Conservation (phyloP, 2,329 filamentous ascomycete species). For the Emmonsiellopsis sp. region DNA sequence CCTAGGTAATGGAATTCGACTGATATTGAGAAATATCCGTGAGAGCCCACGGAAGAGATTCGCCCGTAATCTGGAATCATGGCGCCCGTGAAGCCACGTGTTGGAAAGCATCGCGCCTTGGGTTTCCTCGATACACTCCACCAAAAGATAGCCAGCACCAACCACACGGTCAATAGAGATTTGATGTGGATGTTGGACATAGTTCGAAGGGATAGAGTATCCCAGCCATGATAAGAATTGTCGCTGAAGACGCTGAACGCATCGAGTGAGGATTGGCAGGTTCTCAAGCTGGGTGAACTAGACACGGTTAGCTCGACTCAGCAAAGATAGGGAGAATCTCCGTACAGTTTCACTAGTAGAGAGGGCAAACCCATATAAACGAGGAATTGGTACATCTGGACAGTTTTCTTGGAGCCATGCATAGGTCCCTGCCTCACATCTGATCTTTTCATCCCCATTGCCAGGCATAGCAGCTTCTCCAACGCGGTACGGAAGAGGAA, state of each 20-base stretch:
- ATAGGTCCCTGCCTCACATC: slow-evolving; percentile 5
- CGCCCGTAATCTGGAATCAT: slow-evolving; percentile 10
- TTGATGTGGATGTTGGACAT: background rate
- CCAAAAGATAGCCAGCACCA: slow-evolving; percentile 10
- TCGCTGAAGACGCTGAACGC: background rate
- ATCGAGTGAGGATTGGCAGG: background rate
- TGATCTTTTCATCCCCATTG: slow-evolving; percentile 5
- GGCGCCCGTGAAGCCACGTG: slow-evolving; percentile 10
- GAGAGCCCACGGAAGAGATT: slow-evolving; percentile 15
- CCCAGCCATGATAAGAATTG: background rate
- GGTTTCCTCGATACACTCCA: slow-evolving; percentile 13
- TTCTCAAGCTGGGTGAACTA: background rate
- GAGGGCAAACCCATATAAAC: slow-evolving; percentile 17
- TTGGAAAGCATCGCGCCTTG: slow-evolving; percentile 16
- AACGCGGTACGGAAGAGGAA: slow-evolving; percentile 3
- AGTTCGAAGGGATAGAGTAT: background rate
- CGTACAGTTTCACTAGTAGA: slow-evolving; percentile 2
- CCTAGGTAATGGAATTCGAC: slow-evolving; percentile 16
- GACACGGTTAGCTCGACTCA: background rate
- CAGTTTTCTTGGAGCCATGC: slow-evolving; percentile 13
- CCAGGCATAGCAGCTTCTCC: slow-evolving; percentile 3
- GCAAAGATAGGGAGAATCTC: background rate
- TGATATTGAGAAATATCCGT: slow-evolving; percentile 12
- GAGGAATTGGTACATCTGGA: slow-evolving; percentile 17
- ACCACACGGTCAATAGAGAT: background rate